Conservation (phyloP, 192 early-diverging fungal species). For the Ambispora gerdemannii region DNA sequence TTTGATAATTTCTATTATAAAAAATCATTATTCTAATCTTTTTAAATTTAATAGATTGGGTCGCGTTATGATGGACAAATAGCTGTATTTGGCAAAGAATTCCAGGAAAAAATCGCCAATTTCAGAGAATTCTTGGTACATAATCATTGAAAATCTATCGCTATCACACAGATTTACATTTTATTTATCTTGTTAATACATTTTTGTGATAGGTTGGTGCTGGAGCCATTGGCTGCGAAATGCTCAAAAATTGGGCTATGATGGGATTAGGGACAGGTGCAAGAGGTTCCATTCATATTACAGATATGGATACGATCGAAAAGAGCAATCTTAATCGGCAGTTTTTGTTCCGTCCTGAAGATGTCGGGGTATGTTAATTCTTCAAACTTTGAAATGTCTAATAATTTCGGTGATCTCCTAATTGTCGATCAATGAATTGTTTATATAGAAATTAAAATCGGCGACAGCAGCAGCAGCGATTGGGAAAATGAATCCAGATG, state of each 20-base stretch:
- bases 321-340: conserved; percentile 99
- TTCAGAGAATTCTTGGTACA: conserved; percentile 83
- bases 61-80: conserved; percentile 96
- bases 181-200: neutral
- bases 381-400: no score
- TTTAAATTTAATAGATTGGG: conserved; percentile 45
- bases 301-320: conserved; percentile 99
- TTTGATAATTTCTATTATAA: neutral
- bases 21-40: neutral
- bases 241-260: conserved; percentile 99
- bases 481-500: conserved; percentile 86
- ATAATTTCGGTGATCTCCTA: no score
- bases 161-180: neutral
- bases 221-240: conserved; percentile 99
- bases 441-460: conserved; percentile 84
- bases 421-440: no score
- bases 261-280: conserved; percentile 84
- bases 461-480: conserved; percentile 85
- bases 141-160: neutral
- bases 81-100: conserved; percentile 91
- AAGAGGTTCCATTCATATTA: conserved; percentile 79
- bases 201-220: conserved; percentile 64
- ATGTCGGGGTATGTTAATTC: conserved; percentile 61
- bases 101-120: conserved; percentile 84
- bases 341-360: conserved; percentile 90